These are phyloP conservation scores for Suillus placidus DNA, from an alignment of 768 basidiomycete genomes.

Conservation along the genomic window DNA sequence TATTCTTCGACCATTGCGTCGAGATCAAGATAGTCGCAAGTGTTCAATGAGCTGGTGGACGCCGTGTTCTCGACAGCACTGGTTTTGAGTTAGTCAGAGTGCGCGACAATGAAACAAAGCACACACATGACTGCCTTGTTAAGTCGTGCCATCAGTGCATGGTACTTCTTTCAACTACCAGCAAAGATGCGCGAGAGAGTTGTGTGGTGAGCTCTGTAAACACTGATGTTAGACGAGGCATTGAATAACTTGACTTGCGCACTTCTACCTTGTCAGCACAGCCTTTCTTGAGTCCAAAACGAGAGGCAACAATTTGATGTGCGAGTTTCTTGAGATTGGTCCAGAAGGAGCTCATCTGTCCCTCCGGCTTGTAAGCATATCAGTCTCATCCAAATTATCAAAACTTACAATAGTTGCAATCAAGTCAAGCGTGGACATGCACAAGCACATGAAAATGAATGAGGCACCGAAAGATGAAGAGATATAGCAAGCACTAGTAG, in stretches of 20 bases:
- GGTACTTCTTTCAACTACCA: no score
- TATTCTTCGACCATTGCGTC: background rate
- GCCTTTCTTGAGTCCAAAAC: no score
- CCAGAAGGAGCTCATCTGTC: background rate
- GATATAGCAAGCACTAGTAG: no score
- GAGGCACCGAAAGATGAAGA: no score
- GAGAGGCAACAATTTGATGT: background rate
- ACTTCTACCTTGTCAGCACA: background rate
- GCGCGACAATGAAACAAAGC: background rate
- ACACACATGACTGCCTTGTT: background rate
- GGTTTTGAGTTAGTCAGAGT: background rate
- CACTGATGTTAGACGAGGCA: background rate
- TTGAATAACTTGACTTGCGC: background rate
- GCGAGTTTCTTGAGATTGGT: background rate
- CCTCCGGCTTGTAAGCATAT: background rate
- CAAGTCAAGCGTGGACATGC: no score
- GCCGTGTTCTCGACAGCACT: background rate
- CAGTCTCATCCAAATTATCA: background rate
- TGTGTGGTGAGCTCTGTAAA: background rate
- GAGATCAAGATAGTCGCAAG: background rate
- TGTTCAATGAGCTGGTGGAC: background rate
- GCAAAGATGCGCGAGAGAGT: background rate
- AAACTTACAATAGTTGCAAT: no score
- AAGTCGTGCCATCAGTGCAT: background rate
- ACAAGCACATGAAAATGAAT: no score